Evolutionary conservation across 2,329 filamentous ascomycete species (phyloP).

Genomic region (Talaromyces atroroseus): DNA sequence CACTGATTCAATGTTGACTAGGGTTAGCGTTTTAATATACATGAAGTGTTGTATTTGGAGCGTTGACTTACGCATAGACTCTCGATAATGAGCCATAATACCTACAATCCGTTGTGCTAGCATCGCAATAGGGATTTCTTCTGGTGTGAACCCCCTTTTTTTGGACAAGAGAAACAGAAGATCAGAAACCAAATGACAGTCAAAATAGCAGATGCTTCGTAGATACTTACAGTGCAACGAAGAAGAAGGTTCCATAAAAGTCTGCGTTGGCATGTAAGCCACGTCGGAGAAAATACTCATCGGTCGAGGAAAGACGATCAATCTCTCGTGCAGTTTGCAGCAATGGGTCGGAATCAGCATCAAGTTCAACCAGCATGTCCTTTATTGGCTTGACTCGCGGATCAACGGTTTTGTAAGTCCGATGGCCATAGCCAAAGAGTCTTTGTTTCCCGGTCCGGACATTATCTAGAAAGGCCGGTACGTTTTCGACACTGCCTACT

Average conservation of each 20-base stretch:
- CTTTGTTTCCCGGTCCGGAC: constrained; percentile 24
- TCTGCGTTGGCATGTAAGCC: constrained; percentile 42
- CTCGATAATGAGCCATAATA: constrained; percentile 32
- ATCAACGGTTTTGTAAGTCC: constrained; percentile 27
- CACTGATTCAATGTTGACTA: background rate
- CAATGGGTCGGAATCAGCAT: constrained; percentile 2
- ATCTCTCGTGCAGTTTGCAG: constrained; percentile 24
- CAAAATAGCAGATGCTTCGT: background rate
- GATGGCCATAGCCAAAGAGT: constrained; percentile 29
- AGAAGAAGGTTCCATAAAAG: constrained; percentile 42
- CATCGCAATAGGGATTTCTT: constrained; percentile 27
- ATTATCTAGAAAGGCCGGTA: constrained; percentile 23
- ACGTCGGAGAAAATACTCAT: constrained; percentile 24
- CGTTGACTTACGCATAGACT: constrained; percentile 25
- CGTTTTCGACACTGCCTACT: constrained; percentile 22
- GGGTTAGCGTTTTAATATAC: too few species aligned
- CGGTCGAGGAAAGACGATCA: constrained; percentile 20
- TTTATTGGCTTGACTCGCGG: constrained; percentile 24
- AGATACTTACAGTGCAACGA: constrained; percentile 33
- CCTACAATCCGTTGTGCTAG: constrained; percentile 27
- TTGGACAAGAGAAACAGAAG: background rate
- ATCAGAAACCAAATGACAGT: too few species aligned
- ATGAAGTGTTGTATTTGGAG: background rate
- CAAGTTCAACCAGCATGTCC: constrained; percentile 22
- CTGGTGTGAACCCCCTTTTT: constrained; percentile 24